These are phyloP conservation scores for Hericium coralloides DNA, from an alignment of 768 basidiomycete species.

Conservation along the genomic window DNA sequence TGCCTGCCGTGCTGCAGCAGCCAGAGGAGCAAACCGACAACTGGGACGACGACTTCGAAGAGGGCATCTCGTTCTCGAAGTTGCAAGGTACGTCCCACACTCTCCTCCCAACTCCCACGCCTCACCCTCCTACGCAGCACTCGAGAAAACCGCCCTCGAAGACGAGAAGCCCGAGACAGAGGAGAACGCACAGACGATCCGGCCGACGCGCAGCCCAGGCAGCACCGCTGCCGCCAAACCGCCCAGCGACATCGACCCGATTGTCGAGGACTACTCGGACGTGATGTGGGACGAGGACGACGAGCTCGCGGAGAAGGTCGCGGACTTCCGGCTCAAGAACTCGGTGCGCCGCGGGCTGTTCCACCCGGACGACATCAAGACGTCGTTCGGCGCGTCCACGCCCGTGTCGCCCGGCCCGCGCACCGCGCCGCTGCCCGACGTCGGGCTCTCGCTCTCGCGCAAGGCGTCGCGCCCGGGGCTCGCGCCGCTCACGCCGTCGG, in stretches of 20 bases:
- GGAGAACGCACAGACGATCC: constrained; percentile 62
- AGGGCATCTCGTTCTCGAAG: constrained; percentile 83
- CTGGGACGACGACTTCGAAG: constrained; percentile 98
- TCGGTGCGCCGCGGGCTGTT: constrained; percentile 67
- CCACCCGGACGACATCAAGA: constrained; percentile 86
- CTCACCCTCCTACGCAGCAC: constrained; percentile 27
- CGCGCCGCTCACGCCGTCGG: constrained; percentile 29
- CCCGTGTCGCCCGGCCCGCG: constrained; percentile 46
- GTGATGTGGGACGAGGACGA: constrained; percentile 69
- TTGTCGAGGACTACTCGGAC: constrained; percentile 91
- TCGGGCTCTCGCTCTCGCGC: constrained; percentile 24
- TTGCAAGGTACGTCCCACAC: constrained; percentile 44
- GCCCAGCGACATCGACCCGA: constrained; percentile 50
- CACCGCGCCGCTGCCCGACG: constrained; percentile 57
- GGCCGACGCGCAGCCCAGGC: constrained; percentile 62
- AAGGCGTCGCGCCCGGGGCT: constrained; percentile 47
- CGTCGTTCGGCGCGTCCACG: constrained; percentile 34
- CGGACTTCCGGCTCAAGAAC: constrained; percentile 80
- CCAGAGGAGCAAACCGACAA: constrained; percentile 89
- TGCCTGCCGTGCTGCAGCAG: constrained; percentile 56
- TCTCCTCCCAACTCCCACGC: background rate
- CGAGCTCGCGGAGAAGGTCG: constrained; percentile 66
- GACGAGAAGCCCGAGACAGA: constrained; percentile 50
- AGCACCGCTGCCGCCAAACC: constrained; percentile 45
- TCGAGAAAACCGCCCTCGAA: constrained; percentile 51